phyloP scores from a whole-genome alignment of 1,284 basidiomycete species.

The Tylopilus sp. region DNA sequence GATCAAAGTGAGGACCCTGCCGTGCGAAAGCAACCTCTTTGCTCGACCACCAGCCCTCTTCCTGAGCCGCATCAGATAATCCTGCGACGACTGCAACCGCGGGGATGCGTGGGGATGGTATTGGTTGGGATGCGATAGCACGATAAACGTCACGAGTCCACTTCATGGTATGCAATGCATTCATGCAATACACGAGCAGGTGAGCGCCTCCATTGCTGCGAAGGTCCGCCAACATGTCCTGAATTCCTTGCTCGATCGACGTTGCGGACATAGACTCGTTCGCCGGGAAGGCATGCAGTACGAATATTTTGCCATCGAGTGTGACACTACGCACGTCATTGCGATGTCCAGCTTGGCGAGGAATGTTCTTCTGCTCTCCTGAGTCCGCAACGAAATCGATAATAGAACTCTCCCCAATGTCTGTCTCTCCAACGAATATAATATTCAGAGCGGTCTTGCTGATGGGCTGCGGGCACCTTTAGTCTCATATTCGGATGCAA shows the following conservation, averaged over 20 bases:
- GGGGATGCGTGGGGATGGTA: conserved; percentile 6
- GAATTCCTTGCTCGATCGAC: conserved; percentile 5
- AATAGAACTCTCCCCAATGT: conserved; percentile 18
- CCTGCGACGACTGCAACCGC: conserved; percentile 22
- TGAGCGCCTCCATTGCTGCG: conserved; percentile 18
- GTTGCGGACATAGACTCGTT: conserved; percentile 5
- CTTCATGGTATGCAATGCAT: conserved; percentile 10
- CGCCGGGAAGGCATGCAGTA: conserved; percentile 6
- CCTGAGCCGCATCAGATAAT: conserved; percentile 7
- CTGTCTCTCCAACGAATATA: conserved; percentile 26
- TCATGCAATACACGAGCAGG: conserved; percentile 24
- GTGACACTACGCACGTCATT: conserved; percentile 9
- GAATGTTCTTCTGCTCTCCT: not conserved
- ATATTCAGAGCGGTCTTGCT: conserved; percentile 13
- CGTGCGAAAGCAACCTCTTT: conserved; percentile 3
- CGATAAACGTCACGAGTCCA: conserved; percentile 18
- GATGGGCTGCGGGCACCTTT: conserved; percentile 11
- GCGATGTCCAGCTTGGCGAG: not conserved
- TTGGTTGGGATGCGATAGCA: conserved; percentile 5
- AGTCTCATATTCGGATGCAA: conserved; percentile 2
- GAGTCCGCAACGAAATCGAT: conserved; percentile 17
- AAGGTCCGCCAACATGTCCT: conserved; percentile 11
- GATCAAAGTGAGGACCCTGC: conserved; percentile 18
- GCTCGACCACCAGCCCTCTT: conserved; percentile 24
- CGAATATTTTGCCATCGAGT: conserved; percentile 20